Evolutionary conservation across 352 stramenopile species (phyloP).

Genomic region (Phytopythium sindhum): DNA sequence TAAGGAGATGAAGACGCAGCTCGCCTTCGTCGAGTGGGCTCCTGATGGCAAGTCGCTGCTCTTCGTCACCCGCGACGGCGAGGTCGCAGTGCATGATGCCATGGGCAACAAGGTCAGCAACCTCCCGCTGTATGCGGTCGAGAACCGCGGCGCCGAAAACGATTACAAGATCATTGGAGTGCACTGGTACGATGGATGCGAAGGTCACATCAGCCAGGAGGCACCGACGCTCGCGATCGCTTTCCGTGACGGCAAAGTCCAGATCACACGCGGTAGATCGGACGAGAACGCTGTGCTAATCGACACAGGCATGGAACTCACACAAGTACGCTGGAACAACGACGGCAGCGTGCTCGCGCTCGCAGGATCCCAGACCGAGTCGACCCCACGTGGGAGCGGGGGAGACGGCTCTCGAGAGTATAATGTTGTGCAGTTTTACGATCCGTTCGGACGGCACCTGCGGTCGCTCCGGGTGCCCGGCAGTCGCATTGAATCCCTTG

Average conservation of each 20-base stretch:
- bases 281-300: slow-evolving; percentile 89
- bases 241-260: slow-evolving; percentile 90
- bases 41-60: slow-evolving; percentile 88
- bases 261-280: slow-evolving; percentile 85
- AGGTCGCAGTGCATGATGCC: slow-evolving; percentile 86
- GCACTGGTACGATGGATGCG: slow-evolving; percentile 85
- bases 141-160: slow-evolving; percentile 25
- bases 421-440: slow-evolving; percentile 92
- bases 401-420: slow-evolving; percentile 39
- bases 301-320: slow-evolving; percentile 86
- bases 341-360: slow-evolving; percentile 89
- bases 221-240: slow-evolving; percentile 89
- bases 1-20: slow-evolving; percentile 90
- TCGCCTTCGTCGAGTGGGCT: slow-evolving; percentile 93
- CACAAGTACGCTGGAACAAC: slow-evolving; percentile 89
- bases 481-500: slow-evolving; percentile 80
- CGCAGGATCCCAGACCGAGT: slow-evolving; percentile 59
- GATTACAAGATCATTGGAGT: slow-evolving; percentile 82
- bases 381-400: slow-evolving; percentile 24
- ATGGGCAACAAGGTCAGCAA: slow-evolving; percentile 84
- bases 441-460: slow-evolving; percentile 81
- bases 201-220: slow-evolving; percentile 86
- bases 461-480: slow-evolving; percentile 88
- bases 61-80: slow-evolving; percentile 84
- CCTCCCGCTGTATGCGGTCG: slow-evolving; percentile 76